Base-by-base conservation (phyloP, 352 stramenopile genomes). In the Phytophthora tubulina region DNA sequence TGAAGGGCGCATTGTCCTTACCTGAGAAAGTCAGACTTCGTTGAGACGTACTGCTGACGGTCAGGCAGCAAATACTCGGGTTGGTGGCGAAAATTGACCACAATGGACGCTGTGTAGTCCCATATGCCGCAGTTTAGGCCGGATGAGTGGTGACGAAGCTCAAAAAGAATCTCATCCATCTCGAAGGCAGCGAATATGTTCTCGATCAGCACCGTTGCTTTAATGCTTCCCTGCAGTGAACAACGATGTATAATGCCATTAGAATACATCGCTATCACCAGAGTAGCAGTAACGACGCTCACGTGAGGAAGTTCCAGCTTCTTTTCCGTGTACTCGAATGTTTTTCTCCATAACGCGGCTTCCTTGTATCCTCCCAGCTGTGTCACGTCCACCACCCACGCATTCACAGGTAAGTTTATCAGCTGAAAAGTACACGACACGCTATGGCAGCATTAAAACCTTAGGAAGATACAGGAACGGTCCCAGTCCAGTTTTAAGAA, bases 71-170 rank as follows among this genome's bases (percentile, higher is more conserved):
- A 77, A 50, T 81, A 98, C 60, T 90, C 73, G 17, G 17, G 41
- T 45, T 92, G 84, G 38, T 85, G 80, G 49, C 96, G 91, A 21
- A 98, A 97, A 67, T 95, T 96, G 70, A 98, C 98, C 70, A 99
- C 97, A 72, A 97, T 97, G 15, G 92, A 98, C 65, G 98, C 98
- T 6, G 98, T 97, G 78, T 99, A 99, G 78, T 99, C 96, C 96
- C 97, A 99, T 70, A 98, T 96, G 39, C 97, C 97, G 75, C 96
- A 99, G 79, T 99, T 99, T 42, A 99, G 78, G 31, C 97, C 97
- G 10, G 90, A 79, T 15, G 92, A 98, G 81, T 99, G 95, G 63
- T 98, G 85, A 49, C 93, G 90, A 53, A 99, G 86, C 76, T 98
- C 96, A 66, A 96, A 99, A 3, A 99, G 80, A 63, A 96, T 94